Conservation (phyloP, 1,284 basidiomycete species). For the Marasmius fiardii region DNA sequence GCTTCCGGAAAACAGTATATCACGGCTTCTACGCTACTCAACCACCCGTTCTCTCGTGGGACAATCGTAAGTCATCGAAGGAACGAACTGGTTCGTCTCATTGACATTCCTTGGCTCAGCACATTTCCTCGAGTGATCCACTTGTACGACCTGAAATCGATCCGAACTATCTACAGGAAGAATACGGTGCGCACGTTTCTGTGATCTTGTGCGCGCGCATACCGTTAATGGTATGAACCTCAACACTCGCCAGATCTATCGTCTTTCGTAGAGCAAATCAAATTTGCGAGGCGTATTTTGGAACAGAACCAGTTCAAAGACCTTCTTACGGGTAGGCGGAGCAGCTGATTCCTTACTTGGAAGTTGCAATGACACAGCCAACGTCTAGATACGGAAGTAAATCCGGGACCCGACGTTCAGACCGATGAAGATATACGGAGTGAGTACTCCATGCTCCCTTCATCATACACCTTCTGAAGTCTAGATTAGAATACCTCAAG, state of each 20-base stretch:
- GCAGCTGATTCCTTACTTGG: slow-evolving; percentile 5
- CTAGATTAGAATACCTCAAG: too few species aligned
- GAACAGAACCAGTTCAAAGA: neutral
- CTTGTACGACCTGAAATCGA: slow-evolving; percentile 37
- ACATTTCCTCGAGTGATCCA: slow-evolving; percentile 35
- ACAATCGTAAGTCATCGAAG: too few species aligned
- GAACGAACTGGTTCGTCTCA: too few species aligned
- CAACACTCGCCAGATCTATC: slow-evolving; percentile 7
- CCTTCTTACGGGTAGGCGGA: neutral
- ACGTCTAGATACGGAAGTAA: neutral
- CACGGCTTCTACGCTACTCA: slow-evolving; percentile 13
- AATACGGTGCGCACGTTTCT: slow-evolving; percentile 30
- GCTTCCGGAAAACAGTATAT: slow-evolving; percentile 19
- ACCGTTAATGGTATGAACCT: neutral
- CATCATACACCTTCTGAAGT: too few species aligned
- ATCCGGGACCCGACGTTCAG: slow-evolving; percentile 10
- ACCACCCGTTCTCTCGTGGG: slow-evolving; percentile 19
- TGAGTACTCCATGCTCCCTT: too few species aligned
- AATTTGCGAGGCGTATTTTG: neutral
- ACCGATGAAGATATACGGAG: too few species aligned
- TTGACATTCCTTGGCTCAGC: too few species aligned
- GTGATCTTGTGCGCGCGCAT: neutral
- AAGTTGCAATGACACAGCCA: neutral
- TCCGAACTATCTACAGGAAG: slow-evolving; percentile 37
- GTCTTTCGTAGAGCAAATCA: neutral